These are phyloP conservation scores for Austroboletus niveus DNA, from an alignment of 1,284 basidiomycete species.

Conservation along the genomic window DNA sequence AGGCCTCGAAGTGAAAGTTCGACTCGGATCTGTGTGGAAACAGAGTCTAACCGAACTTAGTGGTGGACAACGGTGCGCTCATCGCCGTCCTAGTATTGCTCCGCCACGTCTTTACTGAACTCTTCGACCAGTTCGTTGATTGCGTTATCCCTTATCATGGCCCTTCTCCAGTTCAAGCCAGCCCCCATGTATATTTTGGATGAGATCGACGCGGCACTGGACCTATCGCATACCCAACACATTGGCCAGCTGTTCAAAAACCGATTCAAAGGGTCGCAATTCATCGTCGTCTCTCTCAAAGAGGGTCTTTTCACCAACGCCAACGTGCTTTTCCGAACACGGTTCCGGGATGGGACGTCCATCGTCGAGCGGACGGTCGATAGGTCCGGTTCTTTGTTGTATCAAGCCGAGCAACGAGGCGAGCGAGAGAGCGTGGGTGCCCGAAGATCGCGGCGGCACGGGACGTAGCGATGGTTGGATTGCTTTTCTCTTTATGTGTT, in stretches of 20 bases:
- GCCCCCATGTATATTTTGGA: conserved; percentile 99
- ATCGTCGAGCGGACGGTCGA: conserved; percentile 81
- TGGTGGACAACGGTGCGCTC: conserved; percentile 87
- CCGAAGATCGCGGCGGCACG: conserved; percentile 23
- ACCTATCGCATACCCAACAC: conserved; percentile 95
- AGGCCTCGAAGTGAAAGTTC: conserved; percentile 97
- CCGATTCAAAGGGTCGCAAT: conserved; percentile 97
- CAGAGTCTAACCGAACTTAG: conserved; percentile 95
- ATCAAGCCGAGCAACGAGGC: conserved; percentile 18
- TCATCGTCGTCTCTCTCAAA: conserved; percentile 97
- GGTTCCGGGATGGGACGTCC: conserved; percentile 90
- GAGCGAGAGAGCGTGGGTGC: conserved; percentile 21
- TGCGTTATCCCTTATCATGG: conserved; percentile 96
- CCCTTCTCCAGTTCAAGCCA: conserved; percentile 96
- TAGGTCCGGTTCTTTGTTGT: conserved; percentile 50
- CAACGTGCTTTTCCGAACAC: conserved; percentile 92
- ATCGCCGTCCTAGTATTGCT: neutral
- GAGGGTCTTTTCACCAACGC: conserved; percentile 98
- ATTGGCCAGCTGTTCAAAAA: conserved; percentile 96
- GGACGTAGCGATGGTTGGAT: too few relatives aligned
- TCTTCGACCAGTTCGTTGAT: conserved; percentile 76
- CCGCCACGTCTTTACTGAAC: neutral
- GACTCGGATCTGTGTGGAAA: conserved; percentile 95
- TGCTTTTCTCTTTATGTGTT: too few relatives aligned
- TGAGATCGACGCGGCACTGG: conserved; percentile 96